Conservation (phyloP, 139 green algal genomes). For the Astrephomene gubernaculifera region DNA sequence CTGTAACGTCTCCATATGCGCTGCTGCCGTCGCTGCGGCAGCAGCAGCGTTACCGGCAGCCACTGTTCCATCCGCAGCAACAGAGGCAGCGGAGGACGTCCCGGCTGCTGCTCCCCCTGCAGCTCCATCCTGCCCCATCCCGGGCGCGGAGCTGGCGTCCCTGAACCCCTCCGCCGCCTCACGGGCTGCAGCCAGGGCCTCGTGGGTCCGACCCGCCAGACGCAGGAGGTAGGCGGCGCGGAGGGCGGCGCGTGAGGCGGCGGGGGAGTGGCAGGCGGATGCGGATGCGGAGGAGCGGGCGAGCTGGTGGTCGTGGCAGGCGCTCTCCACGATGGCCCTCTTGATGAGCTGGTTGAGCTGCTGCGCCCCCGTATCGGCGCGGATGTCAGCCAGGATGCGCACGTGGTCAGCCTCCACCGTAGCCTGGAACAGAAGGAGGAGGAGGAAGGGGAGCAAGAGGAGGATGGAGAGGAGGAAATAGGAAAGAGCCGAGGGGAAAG, state of each 20-base stretch:
- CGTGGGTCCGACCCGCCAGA: neutral
- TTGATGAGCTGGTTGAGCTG: slow-evolving; percentile 23
- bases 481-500: neutral
- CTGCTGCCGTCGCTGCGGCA: neutral
- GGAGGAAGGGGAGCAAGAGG: neutral
- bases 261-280: neutral
- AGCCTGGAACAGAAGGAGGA: neutral
- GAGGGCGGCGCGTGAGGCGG: neutral
- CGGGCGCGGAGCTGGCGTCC: neutral
- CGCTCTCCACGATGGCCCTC: slow-evolving; percentile 32
- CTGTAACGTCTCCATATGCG: neutral
- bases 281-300: neutral
- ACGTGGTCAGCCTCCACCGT: slow-evolving; percentile 8
- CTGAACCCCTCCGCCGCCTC: slow-evolving; percentile 15
- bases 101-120: neutral
- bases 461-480: neutral
- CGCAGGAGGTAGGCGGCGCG: slow-evolving; percentile 5
- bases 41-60: too few relatives aligned
- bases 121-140: neutral
- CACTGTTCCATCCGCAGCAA: neutral
- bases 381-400: slow-evolving; percentile 44
- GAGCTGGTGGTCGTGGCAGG: neutral
- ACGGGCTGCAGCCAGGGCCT: slow-evolving; percentile 7
- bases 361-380: neutral
- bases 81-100: neutral